Evolutionary conservation across 768 basidiomycete species (phyloP).

Genomic region (Cyclocybe aegerita): DNA sequence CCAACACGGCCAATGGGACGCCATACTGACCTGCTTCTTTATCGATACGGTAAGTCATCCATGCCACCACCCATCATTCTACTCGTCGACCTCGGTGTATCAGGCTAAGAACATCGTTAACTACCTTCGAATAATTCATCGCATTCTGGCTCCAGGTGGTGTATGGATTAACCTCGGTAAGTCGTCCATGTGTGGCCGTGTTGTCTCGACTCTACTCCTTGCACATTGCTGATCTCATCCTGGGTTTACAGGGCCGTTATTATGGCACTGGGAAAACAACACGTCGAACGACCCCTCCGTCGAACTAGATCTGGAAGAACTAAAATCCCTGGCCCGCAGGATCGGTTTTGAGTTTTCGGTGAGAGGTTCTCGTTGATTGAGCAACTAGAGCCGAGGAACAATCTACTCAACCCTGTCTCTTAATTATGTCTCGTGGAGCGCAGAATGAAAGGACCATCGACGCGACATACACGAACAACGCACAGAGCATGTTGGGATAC

Average conservation of each 20-base stretch:
- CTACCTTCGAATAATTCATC: constrained; percentile 85
- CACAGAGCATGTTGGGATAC: constrained; percentile 79
- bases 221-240: neutral
- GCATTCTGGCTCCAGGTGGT: constrained; percentile 80
- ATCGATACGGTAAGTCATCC: constrained; percentile 76
- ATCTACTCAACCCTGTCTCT: neutral
- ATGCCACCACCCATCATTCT: neutral
- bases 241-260: constrained; percentile 62
- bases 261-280: constrained; percentile 99
- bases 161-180: constrained; percentile 84
- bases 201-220: neutral
- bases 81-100: neutral
- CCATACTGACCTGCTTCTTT: constrained; percentile 94
- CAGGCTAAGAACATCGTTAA: constrained; percentile 91
- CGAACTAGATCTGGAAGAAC: constrained; percentile 87
- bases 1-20: constrained; percentile 82
- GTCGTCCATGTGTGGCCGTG: neutral
- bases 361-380: constrained; percentile 20
- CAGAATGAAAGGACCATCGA: constrained; percentile 81
- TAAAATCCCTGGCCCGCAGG: constrained; percentile 67
- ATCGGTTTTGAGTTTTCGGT: constrained; percentile 87
- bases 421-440: neutral
- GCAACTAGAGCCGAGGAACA: constrained; percentile 1
- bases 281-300: constrained; percentile 75
- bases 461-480: constrained; percentile 86